Evolutionary conservation across 192 early-diverging fungal genomes (phyloP).

Genomic region (Coemansia sp.): DNA sequence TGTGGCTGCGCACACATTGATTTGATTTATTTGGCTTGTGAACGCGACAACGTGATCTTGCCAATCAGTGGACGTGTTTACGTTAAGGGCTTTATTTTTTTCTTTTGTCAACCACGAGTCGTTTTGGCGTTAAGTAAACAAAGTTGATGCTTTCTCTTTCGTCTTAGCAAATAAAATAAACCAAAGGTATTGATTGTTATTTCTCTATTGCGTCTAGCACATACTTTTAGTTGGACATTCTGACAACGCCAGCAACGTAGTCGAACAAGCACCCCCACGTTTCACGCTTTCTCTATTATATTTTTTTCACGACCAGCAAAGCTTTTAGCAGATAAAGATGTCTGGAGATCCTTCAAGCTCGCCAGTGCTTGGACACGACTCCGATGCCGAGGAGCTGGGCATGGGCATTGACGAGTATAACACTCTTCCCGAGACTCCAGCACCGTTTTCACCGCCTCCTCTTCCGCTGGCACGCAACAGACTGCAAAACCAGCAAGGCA

Average conservation of each 20-base stretch:
- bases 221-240: neutral
- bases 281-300: neutral
- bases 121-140: constrained; percentile 3
- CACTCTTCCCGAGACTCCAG: constrained; percentile 44
- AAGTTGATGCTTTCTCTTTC: constrained; percentile 7
- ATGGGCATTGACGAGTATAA: constrained; percentile 25
- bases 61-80: constrained; percentile 6
- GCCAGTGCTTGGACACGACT: constrained; percentile 39
- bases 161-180: neutral
- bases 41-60: neutral
- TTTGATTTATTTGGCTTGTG: too few species aligned
- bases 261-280: too few species aligned
- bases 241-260: too few species aligned
- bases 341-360: constrained; percentile 37
- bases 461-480: constrained; percentile 13
- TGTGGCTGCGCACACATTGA: neutral
- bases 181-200: neutral
- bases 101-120: neutral
- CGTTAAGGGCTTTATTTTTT: neutral
- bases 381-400: constrained; percentile 26
- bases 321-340: constrained; percentile 12
- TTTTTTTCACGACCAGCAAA: neutral
- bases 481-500: constrained; percentile 7
- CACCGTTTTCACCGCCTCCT: constrained; percentile 44
- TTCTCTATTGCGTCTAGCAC: constrained; percentile 2